Percentiles rank a stretch among this genome's conserved stretches.
Evolutionary conservation across 2,329 filamentous ascomycete genomes (phyloP).

Genomic region (Neonectria hederae): DNA sequence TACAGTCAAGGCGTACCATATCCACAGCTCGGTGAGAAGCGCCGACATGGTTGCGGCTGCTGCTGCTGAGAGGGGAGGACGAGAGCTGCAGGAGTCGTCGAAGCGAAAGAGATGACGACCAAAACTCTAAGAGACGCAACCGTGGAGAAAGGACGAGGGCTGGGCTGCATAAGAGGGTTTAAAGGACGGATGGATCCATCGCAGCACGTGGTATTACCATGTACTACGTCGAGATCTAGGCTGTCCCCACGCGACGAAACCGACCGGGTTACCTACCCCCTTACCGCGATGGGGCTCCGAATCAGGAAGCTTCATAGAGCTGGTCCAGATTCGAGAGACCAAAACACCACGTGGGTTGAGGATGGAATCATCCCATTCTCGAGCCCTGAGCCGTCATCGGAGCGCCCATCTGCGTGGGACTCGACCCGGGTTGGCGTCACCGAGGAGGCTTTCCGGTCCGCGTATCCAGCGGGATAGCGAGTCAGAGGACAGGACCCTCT

Average conservation of each 20-base stretch:
- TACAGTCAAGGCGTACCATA: slow-evolving; percentile 52
- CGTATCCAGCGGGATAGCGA: not conserved
- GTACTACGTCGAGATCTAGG: not conserved
- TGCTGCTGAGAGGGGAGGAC: slow-evolving; percentile 9
- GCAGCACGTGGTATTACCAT: not conserved
- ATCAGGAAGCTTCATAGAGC: not conserved
- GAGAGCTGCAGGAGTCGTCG: not conserved
- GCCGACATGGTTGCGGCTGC: slow-evolving; percentile 35
- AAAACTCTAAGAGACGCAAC: not conserved
- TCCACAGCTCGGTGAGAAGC: slow-evolving; percentile 51
- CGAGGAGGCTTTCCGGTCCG: not conserved
- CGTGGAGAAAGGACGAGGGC: not conserved
- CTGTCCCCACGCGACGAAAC: not conserved
- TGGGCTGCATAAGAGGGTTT: not conserved
- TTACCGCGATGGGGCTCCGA: not conserved
- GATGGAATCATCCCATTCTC: not conserved
- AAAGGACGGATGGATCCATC: not conserved
- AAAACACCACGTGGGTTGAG: not conserved
- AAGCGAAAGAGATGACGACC: not conserved
- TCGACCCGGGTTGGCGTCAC: too few species aligned
- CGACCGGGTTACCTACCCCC: not conserved
- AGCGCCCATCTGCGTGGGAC: not conserved
- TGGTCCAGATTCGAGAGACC: not conserved
- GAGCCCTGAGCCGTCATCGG: not conserved
- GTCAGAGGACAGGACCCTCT: too few species aligned